These are phyloP conservation scores for Datisca glomerata DNA, from an alignment of 306 rosid genomes.

Conservation along the genomic window DNA sequence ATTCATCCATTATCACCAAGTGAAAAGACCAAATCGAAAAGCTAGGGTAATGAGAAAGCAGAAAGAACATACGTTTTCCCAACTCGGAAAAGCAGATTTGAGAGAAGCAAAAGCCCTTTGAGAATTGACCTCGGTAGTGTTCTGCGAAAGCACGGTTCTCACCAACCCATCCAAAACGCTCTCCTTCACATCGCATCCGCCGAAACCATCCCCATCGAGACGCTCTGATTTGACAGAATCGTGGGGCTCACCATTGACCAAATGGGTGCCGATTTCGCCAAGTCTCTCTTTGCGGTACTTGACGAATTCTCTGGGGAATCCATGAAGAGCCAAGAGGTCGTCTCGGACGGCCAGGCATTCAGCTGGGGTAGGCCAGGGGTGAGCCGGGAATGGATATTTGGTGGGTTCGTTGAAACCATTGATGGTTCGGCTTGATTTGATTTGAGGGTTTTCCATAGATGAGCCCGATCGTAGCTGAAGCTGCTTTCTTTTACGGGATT, in stretches of 20 bases:
- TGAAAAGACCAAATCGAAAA: neutral
- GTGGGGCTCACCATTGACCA: neutral
- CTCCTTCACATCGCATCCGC: constrained; percentile 17
- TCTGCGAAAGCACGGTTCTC: constrained; percentile 75
- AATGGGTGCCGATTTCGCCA: constrained; percentile 1
- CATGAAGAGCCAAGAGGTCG: constrained; percentile 57
- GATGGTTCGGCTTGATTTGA: constrained; percentile 15
- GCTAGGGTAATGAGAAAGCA: neutral
- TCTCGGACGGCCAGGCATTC: constrained; percentile 55
- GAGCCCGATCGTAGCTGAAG: neutral
- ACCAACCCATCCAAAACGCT: constrained; percentile 76
- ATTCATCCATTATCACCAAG: too few species aligned
- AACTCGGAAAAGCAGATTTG: constrained; percentile 58
- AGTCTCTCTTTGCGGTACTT: constrained; percentile 39
- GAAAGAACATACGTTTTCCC: constrained; percentile 32
- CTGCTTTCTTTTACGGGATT: constrained; percentile 28
- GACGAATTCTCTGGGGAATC: constrained; percentile 62
- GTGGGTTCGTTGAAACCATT: constrained; percentile 1
- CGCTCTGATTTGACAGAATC: constrained; percentile 13
- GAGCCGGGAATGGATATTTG: constrained; percentile 43
- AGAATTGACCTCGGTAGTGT: constrained; percentile 63
- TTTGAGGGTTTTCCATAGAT: neutral
- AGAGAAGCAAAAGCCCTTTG: constrained; percentile 65
- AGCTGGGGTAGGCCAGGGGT: constrained; percentile 39
- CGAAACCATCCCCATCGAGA: constrained; percentile 3